phyloP scores from a whole-genome alignment of 108 stramenopile species.

The Stephanodiscus minutulus region DNA sequence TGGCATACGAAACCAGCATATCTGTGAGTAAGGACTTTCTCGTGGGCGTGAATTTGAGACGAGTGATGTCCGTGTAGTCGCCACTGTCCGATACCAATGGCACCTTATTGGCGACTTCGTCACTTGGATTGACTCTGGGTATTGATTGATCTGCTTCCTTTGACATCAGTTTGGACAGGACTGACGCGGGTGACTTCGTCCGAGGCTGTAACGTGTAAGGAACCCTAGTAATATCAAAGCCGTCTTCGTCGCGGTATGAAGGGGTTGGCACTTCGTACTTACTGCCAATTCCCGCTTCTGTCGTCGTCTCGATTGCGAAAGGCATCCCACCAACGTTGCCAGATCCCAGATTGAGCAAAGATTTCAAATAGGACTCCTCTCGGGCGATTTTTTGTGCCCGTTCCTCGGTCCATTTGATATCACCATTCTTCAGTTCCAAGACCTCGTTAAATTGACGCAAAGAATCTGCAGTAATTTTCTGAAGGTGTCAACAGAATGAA shows the following conservation, averaged over 20 bases:
- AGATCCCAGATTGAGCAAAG: constrained; percentile 51
- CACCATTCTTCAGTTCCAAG: constrained; percentile 24
- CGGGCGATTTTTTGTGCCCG: constrained; percentile 22
- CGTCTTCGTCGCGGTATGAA: neutral
- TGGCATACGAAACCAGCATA: constrained; percentile 22
- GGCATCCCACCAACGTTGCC: constrained; percentile 30
- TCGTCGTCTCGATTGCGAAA: neutral
- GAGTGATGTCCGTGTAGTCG: constrained; percentile 5
- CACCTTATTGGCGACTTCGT: neutral
- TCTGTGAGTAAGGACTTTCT: constrained; percentile 7
- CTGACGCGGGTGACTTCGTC: constrained; percentile 1
- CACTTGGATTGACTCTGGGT: neutral
- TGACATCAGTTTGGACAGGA: neutral
- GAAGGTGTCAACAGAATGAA: neutral
- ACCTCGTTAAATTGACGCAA: constrained; percentile 52
- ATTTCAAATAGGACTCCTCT: constrained; percentile 57
- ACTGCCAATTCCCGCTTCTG: neutral
- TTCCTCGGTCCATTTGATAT: constrained; percentile 34
- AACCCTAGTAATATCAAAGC: constrained; percentile 19
- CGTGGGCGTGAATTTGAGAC: constrained; percentile 8
- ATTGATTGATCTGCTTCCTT: neutral
- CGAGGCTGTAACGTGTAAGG: constrained; percentile 13
- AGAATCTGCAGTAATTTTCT: constrained; percentile 46
- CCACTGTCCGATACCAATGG: neutral
- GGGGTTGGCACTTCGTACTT: neutral